Base-by-base conservation (phyloP, 2,329 filamentous ascomycete species). In the Colletotrichum melonis region DNA sequence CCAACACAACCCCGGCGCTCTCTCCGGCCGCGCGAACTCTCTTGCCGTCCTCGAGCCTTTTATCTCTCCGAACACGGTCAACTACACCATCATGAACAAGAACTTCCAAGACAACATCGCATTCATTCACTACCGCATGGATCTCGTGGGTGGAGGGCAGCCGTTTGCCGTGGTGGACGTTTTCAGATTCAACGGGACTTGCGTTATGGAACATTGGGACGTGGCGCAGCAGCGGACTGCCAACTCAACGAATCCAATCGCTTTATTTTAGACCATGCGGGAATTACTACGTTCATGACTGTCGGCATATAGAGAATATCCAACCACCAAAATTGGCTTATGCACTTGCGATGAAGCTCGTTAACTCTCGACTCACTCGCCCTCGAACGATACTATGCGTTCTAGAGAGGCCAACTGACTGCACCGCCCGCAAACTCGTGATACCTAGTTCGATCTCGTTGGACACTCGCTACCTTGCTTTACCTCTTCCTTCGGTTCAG, bases 131-230 rank as follows among this genome's bases (percentile, higher is more conserved):
- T 67, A 67, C 24, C 68, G 69, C 11, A 64, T 74, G 72, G 72
- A 74, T 22, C 26, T 68, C 3, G 28, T 46, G 1, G 59, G 42
- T 16, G 72, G 68, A 6, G 55, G 52, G 1, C 42, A 64, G 28
- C 68, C 64, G 1, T 52, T 28, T 5, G 74, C 72, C 4, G 52
- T 75, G 9, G 72, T 72, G 16, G 74, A 75, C 16, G 58, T 75
- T 5, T 74, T 74, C 24, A 68, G 74, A 26, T 66, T 75, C 54
- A 28, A 75, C 19, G 74, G 74, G 19, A 69, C 72, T 30, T 75
- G 74, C 56, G 74, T 75, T 30, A 65, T 71, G 55, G 72, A 75
- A 46, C 74, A 75, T 22, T 75, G 74, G 74, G 74, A 75, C 12
- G 72, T 74, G 22, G 56, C 46, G n/a, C 64, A 72, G 57, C 63